Evolutionary conservation across 805 yeast genomes (phyloP).

Genomic region (Jamesozyma gamospora): DNA sequence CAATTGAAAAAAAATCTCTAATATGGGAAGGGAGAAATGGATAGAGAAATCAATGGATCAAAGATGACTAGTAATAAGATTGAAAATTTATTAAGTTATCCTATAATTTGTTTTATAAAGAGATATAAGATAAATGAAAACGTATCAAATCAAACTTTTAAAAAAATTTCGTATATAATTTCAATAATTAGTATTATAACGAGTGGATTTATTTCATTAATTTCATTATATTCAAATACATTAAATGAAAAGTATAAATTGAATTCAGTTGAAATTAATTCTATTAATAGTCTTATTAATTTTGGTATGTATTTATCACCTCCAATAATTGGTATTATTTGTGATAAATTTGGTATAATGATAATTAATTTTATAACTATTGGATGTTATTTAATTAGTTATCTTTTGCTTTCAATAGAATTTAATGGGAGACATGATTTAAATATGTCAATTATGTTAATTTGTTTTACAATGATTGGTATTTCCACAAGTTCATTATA

Average conservation of each 20-base stretch:
- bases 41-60: no score
- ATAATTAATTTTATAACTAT: constrained; percentile 48
- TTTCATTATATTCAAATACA: constrained; percentile 68
- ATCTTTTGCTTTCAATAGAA: constrained; percentile 38
- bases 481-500: constrained; percentile 64
- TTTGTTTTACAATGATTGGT: constrained; percentile 52
- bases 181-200: constrained; percentile 58
- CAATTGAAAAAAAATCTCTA: no score
- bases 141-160: constrained; percentile 34
- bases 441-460: constrained; percentile 29
- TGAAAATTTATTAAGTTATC: no score
- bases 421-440: constrained; percentile 14
- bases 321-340: constrained; percentile 71
- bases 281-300: constrained; percentile 63
- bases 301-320: constrained; percentile 78
- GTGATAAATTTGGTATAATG: constrained; percentile 81
- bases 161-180: constrained; percentile 42
- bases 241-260: constrained; percentile 51
- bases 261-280: constrained; percentile 57
- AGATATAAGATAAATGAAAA: constrained; percentile 20
- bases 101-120: no score
- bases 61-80: no score
- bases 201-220: constrained; percentile 74
- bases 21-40: no score
- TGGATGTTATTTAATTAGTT: constrained; percentile 55